Conservation (phyloP, 106 monocot species). For the Xerophyta viscosa region DNA sequence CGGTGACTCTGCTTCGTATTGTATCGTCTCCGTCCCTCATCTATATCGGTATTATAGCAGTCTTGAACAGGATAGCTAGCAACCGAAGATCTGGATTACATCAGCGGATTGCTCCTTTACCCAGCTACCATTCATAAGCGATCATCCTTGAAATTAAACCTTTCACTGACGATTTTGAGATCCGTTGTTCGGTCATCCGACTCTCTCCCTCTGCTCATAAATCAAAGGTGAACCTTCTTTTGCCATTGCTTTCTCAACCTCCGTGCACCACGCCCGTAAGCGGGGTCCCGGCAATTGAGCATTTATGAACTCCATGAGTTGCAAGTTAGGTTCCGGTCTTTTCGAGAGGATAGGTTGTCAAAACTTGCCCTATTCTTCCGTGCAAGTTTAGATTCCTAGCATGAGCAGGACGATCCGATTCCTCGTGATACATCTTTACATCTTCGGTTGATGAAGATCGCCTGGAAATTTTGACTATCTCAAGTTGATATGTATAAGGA, state of each 20-base stretch:
- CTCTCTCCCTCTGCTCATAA: conserved; percentile 14
- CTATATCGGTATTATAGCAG: conserved; percentile 83
- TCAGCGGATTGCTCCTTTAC: conserved; percentile 46
- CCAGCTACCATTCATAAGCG: conserved; percentile 81
- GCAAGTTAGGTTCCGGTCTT: conserved; percentile 90
- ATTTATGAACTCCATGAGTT: conserved; percentile 99
- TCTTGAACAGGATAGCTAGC: conserved; percentile 76
- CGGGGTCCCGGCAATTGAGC: conserved; percentile 68
- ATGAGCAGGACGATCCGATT: conserved; percentile 74
- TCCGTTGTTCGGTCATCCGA: conserved; percentile 9
- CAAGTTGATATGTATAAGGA: conserved; percentile 94
- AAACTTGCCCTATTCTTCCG: conserved; percentile 87
- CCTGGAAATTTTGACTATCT: conserved; percentile 84
- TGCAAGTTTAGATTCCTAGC: conserved; percentile 88
- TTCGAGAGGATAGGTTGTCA: conserved; percentile 87
- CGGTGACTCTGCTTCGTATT: conserved; percentile 98
- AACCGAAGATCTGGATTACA: conserved; percentile 51
- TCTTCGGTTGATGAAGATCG: conserved; percentile 82
- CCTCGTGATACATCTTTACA: conserved; percentile 76
- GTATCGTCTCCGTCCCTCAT: conserved; percentile 49
- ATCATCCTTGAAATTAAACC: conserved; percentile 75
- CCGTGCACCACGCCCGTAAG: conserved; percentile 74
- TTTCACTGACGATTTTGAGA: conserved; percentile 39
- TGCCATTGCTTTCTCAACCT: conserved; percentile 83
- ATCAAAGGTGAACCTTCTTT: conserved; percentile 34